phyloP scores from a whole-genome alignment of 2,329 filamentous ascomycete species.

The Ophiostoma piceae region DNA sequence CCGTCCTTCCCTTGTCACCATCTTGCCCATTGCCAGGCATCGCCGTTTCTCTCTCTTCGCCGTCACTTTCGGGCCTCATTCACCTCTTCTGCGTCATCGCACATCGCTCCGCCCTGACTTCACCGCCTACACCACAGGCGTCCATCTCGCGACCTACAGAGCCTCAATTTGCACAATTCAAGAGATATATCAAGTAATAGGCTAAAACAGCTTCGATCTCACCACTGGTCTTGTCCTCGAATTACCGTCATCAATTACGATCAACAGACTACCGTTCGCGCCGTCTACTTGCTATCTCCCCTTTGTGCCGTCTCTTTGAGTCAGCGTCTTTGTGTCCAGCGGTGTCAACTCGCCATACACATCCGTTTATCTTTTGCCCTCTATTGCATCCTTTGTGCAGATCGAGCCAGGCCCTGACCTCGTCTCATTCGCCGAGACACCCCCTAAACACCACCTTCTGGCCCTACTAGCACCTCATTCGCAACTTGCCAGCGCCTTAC shows the following conservation, averaged over 20 bases:
- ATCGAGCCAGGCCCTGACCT: not conserved
- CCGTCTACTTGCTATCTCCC: not conserved
- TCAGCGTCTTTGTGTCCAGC: not conserved
- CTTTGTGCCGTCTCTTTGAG: not conserved
- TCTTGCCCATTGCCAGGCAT: not conserved
- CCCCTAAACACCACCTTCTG: slow-evolving; percentile 18
- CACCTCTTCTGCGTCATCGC: not conserved
- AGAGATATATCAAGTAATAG: not conserved
- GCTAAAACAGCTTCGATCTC: not conserved
- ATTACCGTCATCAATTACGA: not conserved
- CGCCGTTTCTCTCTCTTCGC: not conserved
- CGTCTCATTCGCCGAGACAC: slow-evolving; percentile 12
- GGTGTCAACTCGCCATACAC: too few species aligned
- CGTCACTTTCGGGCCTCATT: not conserved
- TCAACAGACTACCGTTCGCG: not conserved
- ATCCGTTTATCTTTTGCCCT: slow-evolving; percentile 8
- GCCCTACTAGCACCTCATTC: not conserved
- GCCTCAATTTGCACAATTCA: not conserved
- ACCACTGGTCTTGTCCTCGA: not conserved
- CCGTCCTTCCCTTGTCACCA: not conserved
- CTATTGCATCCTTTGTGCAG: not conserved
- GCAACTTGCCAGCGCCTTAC: slow-evolving; percentile 16
- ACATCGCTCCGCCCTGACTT: not conserved
- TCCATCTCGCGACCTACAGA: not conserved
- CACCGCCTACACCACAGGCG: slow-evolving; percentile 9